These are phyloP conservation scores for Withania somnifera DNA, from an alignment of 305 asterid genomes.

Conservation along the genomic window DNA sequence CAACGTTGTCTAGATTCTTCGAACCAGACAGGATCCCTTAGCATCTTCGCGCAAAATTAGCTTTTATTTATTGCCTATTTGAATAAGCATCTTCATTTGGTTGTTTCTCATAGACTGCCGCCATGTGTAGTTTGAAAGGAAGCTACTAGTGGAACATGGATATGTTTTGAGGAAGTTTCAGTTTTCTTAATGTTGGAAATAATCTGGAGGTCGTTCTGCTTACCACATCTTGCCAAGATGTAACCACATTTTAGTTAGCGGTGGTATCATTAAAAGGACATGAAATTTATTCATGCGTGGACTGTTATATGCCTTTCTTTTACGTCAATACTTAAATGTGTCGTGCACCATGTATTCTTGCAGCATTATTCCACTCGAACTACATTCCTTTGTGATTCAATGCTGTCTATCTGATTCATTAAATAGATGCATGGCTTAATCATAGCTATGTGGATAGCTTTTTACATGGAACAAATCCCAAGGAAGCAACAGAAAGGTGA, in stretches of 20 bases:
- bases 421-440: neutral
- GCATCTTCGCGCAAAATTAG: neutral
- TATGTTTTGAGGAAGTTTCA: neutral
- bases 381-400: neutral
- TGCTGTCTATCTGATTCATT: neutral
- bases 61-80: neutral
- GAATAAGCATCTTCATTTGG: neutral
- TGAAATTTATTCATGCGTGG: neutral
- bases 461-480: neutral
- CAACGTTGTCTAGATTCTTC: slow-evolving; percentile 9
- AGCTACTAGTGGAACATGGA: neutral
- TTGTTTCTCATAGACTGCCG: neutral
- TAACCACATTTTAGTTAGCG: neutral
- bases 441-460: neutral
- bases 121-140: neutral
- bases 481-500: neutral
- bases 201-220: neutral
- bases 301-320: neutral
- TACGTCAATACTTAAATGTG: neutral
- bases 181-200: neutral
- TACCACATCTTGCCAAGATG: neutral
- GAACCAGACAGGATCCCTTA: neutral
- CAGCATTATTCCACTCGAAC: neutral
- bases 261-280: neutral
- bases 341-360: no score